Evolutionary conservation across 768 basidiomycete genomes (phyloP).

Genomic region (Boletus subparvulus): DNA sequence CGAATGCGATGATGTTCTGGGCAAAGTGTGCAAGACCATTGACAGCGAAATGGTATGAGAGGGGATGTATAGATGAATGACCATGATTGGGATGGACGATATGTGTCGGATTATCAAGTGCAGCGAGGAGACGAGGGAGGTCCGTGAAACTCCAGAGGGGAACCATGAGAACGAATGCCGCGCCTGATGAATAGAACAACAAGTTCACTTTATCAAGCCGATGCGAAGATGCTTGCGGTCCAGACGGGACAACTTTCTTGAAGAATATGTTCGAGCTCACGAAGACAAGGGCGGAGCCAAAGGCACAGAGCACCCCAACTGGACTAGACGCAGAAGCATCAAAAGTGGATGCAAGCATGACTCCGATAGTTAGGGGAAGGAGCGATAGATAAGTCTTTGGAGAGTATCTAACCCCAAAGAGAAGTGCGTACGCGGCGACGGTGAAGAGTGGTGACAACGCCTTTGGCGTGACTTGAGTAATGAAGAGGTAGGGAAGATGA

Average conservation of each 20-base stretch:
- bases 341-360: slow-evolving; percentile 96
- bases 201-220: slow-evolving; percentile 98
- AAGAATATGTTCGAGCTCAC: slow-evolving; percentile 99
- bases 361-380: slow-evolving; percentile 91
- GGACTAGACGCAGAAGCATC: slow-evolving; percentile 86
- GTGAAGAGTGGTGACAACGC: slow-evolving; percentile 97
- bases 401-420: slow-evolving; percentile 94
- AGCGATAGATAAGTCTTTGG: slow-evolving; percentile 88
- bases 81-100: slow-evolving; percentile 47
- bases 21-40: slow-evolving; percentile 96
- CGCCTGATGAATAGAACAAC: slow-evolving; percentile 88
- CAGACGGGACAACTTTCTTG: slow-evolving; percentile 92
- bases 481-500: not conserved
- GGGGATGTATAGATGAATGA: slow-evolving; percentile 54
- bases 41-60: slow-evolving; percentile 81
- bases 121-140: slow-evolving; percentile 61
- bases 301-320: slow-evolving; percentile 88
- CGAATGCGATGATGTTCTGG: slow-evolving; percentile 97
- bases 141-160: slow-evolving; percentile 94
- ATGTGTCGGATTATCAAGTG: slow-evolving; percentile 40
- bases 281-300: slow-evolving; percentile 95
- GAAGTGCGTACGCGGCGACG: slow-evolving; percentile 88
- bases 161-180: slow-evolving; percentile 95
- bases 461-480: slow-evolving; percentile 41
- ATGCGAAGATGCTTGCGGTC: slow-evolving; percentile 51